Percentiles rank a stretch among this genome's conserved stretches.
Evolutionary conservation across 1,284 basidiomycete species (phyloP).

Genomic region (Ganoderma multipileum): DNA sequence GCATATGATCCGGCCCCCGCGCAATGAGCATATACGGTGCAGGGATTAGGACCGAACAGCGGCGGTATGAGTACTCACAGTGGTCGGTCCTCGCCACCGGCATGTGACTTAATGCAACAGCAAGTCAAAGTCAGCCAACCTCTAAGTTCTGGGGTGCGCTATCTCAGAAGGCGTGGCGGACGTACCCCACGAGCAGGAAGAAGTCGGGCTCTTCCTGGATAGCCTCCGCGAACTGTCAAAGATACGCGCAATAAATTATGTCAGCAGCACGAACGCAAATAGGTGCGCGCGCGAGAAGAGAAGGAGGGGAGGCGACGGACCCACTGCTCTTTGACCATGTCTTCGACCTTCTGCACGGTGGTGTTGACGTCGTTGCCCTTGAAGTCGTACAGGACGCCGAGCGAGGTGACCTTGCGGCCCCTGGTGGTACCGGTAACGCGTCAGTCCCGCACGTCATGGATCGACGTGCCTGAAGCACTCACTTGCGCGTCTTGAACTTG

Average conservation of each 20-base stretch:
- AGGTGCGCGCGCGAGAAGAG: background rate
- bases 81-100: conserved; percentile 63
- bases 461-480: background rate
- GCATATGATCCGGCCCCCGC: conserved; percentile 15
- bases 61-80: conserved; percentile 46
- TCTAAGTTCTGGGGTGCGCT: no score
- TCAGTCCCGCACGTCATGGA: background rate
- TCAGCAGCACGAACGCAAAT: no score
- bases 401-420: conserved; percentile 76
- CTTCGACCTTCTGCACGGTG: conserved; percentile 74
- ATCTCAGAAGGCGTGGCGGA: conserved; percentile 5
- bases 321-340: conserved; percentile 82
- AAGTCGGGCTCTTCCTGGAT: conserved; percentile 84
- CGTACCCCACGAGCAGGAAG: conserved; percentile 76
- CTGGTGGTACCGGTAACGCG: conserved; percentile 39
- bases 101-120: conserved; percentile 62
- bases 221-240: conserved; percentile 71
- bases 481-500: conserved; percentile 73
- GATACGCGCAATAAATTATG: background rate
- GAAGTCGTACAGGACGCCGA: conserved; percentile 85
- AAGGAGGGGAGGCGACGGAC: conserved; percentile 41
- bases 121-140: background rate
- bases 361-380: conserved; percentile 69
- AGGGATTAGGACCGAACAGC: conserved; percentile 25
- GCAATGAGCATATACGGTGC: background rate